Evolutionary conservation across 306 rosid genomes (phyloP).

Genomic region (Vigna angularis): DNA sequence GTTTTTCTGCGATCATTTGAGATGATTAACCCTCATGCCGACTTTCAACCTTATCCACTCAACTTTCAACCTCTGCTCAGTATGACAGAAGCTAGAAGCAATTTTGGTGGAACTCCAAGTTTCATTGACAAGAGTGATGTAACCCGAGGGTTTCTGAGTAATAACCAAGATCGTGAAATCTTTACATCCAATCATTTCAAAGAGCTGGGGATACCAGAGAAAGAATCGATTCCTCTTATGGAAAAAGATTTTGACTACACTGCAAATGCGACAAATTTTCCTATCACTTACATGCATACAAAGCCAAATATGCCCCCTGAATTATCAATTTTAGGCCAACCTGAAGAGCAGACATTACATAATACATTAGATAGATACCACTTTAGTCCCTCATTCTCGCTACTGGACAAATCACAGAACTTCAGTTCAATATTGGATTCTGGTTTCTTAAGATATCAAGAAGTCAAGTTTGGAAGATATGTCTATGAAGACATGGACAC

Average conservation of each 20-base stretch:
- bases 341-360: slow-evolving; percentile 40
- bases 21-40: slow-evolving; percentile 44
- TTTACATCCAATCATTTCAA: slow-evolving; percentile 41
- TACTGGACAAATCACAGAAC: slow-evolving; percentile 41
- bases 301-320: slow-evolving; percentile 40
- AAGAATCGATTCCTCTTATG: slow-evolving; percentile 51
- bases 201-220: slow-evolving; percentile 47
- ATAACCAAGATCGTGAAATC: slow-evolving; percentile 47
- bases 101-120: slow-evolving; percentile 43
- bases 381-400: slow-evolving; percentile 50
- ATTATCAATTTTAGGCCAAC: slow-evolving; percentile 45
- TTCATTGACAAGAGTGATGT: slow-evolving; percentile 45
- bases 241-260: slow-evolving; percentile 51
- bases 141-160: slow-evolving; percentile 42
- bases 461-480: slow-evolving; percentile 46
- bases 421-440: slow-evolving; percentile 46
- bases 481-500: slow-evolving; percentile 46
- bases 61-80: slow-evolving; percentile 45
- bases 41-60: slow-evolving; percentile 47
- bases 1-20: slow-evolving; percentile 48
- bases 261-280: slow-evolving; percentile 38
- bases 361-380: slow-evolving; percentile 36
- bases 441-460: slow-evolving; percentile 44
- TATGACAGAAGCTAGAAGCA: slow-evolving; percentile 47
- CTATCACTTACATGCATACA: slow-evolving; percentile 40